These are phyloP conservation scores for Mycotypha africana DNA, from an alignment of 371 early-diverging fungal genomes.

Conservation along the genomic window DNA sequence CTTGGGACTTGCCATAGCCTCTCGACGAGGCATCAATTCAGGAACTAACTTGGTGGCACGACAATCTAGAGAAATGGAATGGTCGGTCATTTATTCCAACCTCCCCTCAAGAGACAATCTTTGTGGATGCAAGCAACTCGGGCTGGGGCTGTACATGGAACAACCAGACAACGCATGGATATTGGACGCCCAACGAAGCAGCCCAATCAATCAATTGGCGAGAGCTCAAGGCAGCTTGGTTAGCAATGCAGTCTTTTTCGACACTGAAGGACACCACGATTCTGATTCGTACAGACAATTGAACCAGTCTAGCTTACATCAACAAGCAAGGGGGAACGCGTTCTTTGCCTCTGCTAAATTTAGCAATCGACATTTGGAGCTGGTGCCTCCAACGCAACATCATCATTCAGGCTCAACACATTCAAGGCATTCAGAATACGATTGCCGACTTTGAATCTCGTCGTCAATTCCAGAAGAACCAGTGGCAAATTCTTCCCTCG, in stretches of 20 bases:
- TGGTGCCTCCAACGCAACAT: slow-evolving; percentile 8
- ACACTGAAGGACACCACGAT: slow-evolving; percentile 1
- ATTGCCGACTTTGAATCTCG: slow-evolving; percentile 13
- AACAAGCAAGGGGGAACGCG: slow-evolving; percentile 25
- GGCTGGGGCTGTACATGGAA: slow-evolving; percentile 13
- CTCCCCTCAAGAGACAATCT: slow-evolving; percentile 2
- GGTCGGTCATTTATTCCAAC: slow-evolving; percentile 3
- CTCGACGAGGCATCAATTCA: background rate
- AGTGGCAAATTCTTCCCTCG: slow-evolving; percentile 4
- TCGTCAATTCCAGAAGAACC: slow-evolving; percentile 8
- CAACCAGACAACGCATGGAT: slow-evolving; percentile 2
- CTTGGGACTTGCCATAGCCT: background rate
- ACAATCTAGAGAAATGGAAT: slow-evolving; percentile 7
- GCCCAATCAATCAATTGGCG: slow-evolving; percentile 14
- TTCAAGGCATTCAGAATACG: slow-evolving; percentile 8
- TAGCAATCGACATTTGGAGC: slow-evolving; percentile 19
- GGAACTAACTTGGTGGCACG: slow-evolving; percentile 5
- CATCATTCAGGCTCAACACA: no score
- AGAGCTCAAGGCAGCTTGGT: slow-evolving; percentile 6
- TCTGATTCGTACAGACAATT: slow-evolving; percentile 25
- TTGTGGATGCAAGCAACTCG: slow-evolving; percentile 14
- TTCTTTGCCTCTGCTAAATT: slow-evolving; percentile 7
- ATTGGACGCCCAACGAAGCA: slow-evolving; percentile 13
- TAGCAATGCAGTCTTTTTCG: slow-evolving; percentile 6
- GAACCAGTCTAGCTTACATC: slow-evolving; percentile 15